Percentiles rank a stretch among this genome's conserved stretches.
phyloP scores from a whole-genome alignment of 306 rosid genomes.

The Malus sieversii region DNA sequence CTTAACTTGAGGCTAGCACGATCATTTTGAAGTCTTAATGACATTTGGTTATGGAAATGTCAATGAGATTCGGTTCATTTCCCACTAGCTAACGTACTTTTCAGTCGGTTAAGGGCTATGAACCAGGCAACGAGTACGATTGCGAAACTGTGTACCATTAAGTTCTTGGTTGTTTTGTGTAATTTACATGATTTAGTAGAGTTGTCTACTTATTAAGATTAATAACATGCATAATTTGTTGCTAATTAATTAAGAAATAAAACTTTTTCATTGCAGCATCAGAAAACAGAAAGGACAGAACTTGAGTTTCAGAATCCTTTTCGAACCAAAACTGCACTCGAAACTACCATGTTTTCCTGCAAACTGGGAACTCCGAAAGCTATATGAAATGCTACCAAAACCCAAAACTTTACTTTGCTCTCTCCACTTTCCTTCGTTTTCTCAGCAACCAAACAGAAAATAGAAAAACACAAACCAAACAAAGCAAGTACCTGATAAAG shows the following conservation, averaged over 20 bases:
- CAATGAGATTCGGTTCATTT: not conserved
- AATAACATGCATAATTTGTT: not conserved
- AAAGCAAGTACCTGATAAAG: slow-evolving; percentile 59
- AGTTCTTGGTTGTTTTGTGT: not conserved
- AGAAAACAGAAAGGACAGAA: not conserved
- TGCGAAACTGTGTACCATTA: not conserved
- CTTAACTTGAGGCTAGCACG: not conserved
- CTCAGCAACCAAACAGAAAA: slow-evolving; percentile 3
- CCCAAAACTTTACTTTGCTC: not conserved
- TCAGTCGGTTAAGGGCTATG: not conserved
- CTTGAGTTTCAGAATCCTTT: not conserved
- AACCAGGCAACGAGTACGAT: not conserved
- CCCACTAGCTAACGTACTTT: not conserved
- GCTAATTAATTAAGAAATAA: not conserved
- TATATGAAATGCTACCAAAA: not conserved
- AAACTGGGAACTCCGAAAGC: not conserved
- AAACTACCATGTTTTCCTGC: not conserved
- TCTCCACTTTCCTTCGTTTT: not conserved
- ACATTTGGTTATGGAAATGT: not conserved
- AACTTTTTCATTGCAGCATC: not conserved
- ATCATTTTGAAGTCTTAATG: not conserved
- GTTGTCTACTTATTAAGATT: not conserved
- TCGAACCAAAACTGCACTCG: not conserved
- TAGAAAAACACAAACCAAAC: not conserved
- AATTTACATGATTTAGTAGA: not conserved